phyloP scores from a whole-genome alignment of 2,329 filamentous ascomycete species.

The Fusarium incarnatum region DNA sequence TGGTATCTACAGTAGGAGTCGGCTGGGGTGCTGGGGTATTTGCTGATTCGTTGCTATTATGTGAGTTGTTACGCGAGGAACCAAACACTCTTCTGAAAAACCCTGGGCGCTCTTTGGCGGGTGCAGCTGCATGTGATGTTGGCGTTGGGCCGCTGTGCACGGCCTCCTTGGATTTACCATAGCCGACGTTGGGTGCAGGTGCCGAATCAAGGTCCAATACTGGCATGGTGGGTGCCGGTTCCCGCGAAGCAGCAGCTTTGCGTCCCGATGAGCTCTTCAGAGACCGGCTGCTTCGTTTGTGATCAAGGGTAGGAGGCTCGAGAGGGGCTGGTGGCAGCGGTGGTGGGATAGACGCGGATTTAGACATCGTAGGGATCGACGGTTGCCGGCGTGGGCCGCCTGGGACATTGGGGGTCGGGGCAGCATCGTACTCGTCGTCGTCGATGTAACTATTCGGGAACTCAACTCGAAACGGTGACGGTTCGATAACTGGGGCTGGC shows the following conservation, averaged over 20 bases:
- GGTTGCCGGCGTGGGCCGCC: constrained; percentile 74
- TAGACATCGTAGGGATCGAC: constrained; percentile 51
- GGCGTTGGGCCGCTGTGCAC: constrained; percentile 63
- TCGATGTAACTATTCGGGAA: constrained; percentile 61
- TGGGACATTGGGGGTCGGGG: constrained; percentile 86
- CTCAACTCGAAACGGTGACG: constrained; percentile 60
- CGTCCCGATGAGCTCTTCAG: constrained; percentile 60
- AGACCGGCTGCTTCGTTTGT: constrained; percentile 69
- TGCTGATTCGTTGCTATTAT: constrained; percentile 42
- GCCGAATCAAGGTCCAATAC: constrained; percentile 62
- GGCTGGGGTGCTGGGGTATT: constrained; percentile 39
- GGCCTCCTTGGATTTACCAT: constrained; percentile 68
- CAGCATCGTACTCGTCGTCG: constrained; percentile 76
- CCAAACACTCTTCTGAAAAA: constrained; percentile 95
- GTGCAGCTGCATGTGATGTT: constrained; percentile 58
- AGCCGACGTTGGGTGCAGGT: constrained; percentile 68
- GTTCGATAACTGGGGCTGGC: constrained; percentile 45
- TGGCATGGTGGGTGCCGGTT: constrained; percentile 48
- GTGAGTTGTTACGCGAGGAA: constrained; percentile 68
- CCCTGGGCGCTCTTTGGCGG: constrained; percentile 77
- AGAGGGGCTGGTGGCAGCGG: constrained; percentile 54
- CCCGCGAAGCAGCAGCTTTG: constrained; percentile 46
- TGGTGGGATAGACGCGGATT: constrained; percentile 48
- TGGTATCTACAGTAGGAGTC: constrained; percentile 45
- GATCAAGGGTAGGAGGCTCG: constrained; percentile 58